These are phyloP conservation scores for Pythium chondricola DNA, from an alignment of 352 stramenopile genomes.

Conservation along the genomic window DNA sequence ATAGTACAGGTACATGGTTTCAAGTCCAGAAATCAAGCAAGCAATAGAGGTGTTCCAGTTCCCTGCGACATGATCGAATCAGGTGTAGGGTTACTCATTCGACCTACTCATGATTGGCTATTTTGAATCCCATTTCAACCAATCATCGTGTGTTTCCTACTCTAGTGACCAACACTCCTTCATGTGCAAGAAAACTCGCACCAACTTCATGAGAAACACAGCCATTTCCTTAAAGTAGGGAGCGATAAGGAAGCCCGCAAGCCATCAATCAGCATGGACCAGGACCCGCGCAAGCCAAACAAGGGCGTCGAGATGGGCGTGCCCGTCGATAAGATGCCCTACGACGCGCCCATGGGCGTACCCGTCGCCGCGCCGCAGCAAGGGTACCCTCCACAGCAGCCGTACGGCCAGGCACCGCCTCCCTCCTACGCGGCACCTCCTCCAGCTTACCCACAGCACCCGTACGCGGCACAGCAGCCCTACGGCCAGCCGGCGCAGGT, in stretches of 20 bases:
- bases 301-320: conserved; percentile 21
- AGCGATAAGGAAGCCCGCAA: background rate
- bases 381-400: conserved; percentile 1
- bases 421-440: background rate
- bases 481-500: conserved; percentile 30
- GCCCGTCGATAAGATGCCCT: conserved; percentile 17
- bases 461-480: background rate
- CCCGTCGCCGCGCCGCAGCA: conserved; percentile 17
- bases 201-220: background rate
- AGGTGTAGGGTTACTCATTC: background rate
- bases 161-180: background rate
- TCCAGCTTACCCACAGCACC: background rate
- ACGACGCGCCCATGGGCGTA: conserved; percentile 18
- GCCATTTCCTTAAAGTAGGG: too few species aligned
- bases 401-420: conserved; percentile 6
- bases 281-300: conserved; percentile 14
- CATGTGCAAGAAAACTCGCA: too few species aligned
- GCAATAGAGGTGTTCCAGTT: conserved; percentile 3
- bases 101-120: background rate
- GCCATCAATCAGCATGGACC: conserved; percentile 8
- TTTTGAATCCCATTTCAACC: background rate
- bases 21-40: conserved; percentile 1
- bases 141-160: background rate
- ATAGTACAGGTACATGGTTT: background rate
- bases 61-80: conserved; percentile 2